A percentile compares a stretch with the other conserved stretches of the same genome.
These are phyloP conservation scores for Citrus reticulata DNA, from an alignment of 345 rosid species.

Conservation along the genomic window DNA sequence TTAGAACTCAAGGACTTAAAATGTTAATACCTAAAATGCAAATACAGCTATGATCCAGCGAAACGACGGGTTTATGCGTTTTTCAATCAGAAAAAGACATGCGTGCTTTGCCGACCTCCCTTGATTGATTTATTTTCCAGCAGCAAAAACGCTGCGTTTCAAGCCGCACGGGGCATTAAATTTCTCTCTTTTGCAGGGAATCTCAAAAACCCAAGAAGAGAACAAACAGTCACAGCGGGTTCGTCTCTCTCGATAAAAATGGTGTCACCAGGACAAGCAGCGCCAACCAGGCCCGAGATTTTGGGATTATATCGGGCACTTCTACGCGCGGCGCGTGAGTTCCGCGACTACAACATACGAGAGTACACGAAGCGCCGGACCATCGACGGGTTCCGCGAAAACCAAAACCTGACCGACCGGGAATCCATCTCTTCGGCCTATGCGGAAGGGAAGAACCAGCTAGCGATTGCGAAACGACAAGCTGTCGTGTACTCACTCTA, in stretches of 20 bases:
- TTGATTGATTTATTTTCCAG: too few relatives aligned
- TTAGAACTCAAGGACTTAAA: too few relatives aligned
- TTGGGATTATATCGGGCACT: slow-evolving; percentile 59
- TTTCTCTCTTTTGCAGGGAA: background rate
- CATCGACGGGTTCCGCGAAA: slow-evolving; percentile 60
- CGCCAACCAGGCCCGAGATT: slow-evolving; percentile 39
- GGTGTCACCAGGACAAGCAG: slow-evolving; percentile 15
- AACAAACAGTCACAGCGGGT: too few relatives aligned
- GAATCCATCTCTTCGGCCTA: slow-evolving; percentile 43
- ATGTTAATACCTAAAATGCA: too few relatives aligned
- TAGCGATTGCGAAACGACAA: slow-evolving; percentile 67
- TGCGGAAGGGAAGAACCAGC: slow-evolving; percentile 56
- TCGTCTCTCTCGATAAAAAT: background rate
- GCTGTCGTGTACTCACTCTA: slow-evolving; percentile 63
- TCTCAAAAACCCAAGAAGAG: background rate
- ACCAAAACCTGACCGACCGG: slow-evolving; percentile 45
- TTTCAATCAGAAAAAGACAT: too few relatives aligned
- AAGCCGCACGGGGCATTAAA: background rate
- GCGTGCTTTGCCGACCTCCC: too few relatives aligned
- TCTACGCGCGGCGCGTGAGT: slow-evolving; percentile 66
- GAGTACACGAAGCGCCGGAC: slow-evolving; percentile 80
- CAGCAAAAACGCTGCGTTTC: too few relatives aligned
- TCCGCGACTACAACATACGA: slow-evolving; percentile 71
- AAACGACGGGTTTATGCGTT: too few relatives aligned
- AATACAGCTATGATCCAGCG: too few relatives aligned